Evolutionary conservation across 805 yeast genomes (phyloP).

Genomic region (Helenozyma baotianmanensis): DNA sequence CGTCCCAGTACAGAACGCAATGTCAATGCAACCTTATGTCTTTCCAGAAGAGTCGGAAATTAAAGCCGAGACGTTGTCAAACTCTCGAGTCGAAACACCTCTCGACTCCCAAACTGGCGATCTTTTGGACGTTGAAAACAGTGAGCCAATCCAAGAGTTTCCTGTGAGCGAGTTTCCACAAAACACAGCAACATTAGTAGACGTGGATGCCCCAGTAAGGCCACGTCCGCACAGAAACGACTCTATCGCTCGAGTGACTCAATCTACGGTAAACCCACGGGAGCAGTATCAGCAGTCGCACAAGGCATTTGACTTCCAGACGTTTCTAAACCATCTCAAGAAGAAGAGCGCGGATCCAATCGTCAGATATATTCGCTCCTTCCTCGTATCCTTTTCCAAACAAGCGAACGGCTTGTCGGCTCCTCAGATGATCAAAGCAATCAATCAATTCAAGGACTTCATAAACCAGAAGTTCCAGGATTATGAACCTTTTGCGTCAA

Average conservation of each 20-base stretch:
- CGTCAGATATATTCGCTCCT: constrained; percentile 80
- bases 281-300: constrained; percentile 41
- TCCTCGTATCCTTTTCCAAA: constrained; percentile 69
- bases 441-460: constrained; percentile 72
- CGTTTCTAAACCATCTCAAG: constrained; percentile 67
- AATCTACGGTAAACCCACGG: constrained; percentile 21
- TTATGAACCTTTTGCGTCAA: constrained; percentile 69
- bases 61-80: neutral
- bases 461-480: constrained; percentile 56
- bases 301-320: constrained; percentile 74
- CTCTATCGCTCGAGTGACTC: constrained; percentile 8
- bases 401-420: constrained; percentile 57
- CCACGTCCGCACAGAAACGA: constrained; percentile 7
- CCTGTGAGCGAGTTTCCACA: constrained; percentile 1
- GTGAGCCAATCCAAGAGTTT: constrained; percentile 9
- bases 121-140: constrained; percentile 5
- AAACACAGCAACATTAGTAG: neutral
- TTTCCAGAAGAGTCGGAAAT: constrained; percentile 1
- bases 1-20: neutral
- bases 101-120: constrained; percentile 1
- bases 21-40: constrained; percentile 20
- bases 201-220: neutral
- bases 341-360: constrained; percentile 81
- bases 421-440: constrained; percentile 71
- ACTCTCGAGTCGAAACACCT: constrained; percentile 1